Conservation (phyloP, 306 rosid genomes). For the Psophocarpus tetragonolobus region DNA sequence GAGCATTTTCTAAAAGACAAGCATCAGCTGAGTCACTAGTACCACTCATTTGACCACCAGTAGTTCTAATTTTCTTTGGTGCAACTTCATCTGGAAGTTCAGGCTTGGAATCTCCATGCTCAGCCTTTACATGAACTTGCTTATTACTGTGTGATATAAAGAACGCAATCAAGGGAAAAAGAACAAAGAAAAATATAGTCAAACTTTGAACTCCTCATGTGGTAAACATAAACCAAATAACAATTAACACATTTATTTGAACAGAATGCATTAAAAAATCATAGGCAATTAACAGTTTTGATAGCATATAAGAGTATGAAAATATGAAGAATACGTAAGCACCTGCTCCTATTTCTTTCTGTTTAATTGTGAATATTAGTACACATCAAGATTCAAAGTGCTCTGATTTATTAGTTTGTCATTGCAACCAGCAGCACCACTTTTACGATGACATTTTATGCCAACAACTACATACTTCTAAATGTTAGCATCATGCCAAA, state of each 20-base stretch:
- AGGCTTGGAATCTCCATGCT: conserved; percentile 49
- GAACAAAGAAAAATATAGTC: conserved; percentile 15
- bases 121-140: conserved; percentile 40
- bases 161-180: conserved; percentile 23
- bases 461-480: conserved; percentile 6
- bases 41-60: conserved; percentile 41
- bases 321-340: conserved; percentile 26
- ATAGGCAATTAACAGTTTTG: conserved; percentile 12
- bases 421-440: conserved; percentile 19
- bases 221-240: conserved; percentile 25
- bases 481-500: conserved; percentile 18
- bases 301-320: background rate
- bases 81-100: conserved; percentile 48
- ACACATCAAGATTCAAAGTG: conserved; percentile 18
- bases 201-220: conserved; percentile 27
- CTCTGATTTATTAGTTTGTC: conserved; percentile 10
- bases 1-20: conserved; percentile 42
- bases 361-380: background rate
- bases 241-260: conserved; percentile 23
- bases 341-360: conserved; percentile 6
- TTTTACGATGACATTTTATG: conserved; percentile 21
- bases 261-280: conserved; percentile 15
- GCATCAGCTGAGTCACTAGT: conserved; percentile 31
- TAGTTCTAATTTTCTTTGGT: conserved; percentile 53
- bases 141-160: conserved; percentile 53